Conservation (phyloP, 345 rosid genomes). For the Eucalyptus melliodora region DNA sequence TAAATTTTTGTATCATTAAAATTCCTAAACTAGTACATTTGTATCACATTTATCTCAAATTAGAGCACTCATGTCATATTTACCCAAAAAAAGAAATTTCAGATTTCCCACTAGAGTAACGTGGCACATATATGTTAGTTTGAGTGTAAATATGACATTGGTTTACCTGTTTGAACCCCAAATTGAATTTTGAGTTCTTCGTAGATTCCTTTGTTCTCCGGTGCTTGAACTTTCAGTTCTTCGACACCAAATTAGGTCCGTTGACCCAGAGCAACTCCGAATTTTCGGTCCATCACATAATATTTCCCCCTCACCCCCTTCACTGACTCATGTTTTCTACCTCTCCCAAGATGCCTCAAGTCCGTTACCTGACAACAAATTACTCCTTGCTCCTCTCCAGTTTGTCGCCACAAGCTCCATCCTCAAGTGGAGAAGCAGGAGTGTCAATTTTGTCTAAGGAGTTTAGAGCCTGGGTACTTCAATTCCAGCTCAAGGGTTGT, state of each 20-base stretch:
- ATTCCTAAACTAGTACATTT: too few species aligned
- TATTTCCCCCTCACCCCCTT: not conserved
- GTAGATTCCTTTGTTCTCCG: not conserved
- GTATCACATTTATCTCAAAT: not conserved
- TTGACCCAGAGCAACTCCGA: not conserved
- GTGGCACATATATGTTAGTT: not conserved
- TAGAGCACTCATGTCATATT: accelerated
- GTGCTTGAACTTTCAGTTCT: not conserved
- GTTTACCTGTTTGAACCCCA: not conserved
- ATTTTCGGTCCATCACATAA: not conserved
- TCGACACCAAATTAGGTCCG: not conserved
- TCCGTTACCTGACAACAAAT: not conserved
- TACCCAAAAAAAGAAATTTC: not conserved
- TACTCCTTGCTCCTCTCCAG: not conserved
- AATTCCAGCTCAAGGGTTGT: not conserved
- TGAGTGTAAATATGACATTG: not conserved
- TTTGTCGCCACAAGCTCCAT: not conserved
- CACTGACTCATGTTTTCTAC: not conserved
- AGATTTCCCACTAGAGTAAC: not conserved
- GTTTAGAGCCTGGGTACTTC: not conserved
- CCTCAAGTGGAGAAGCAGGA: not conserved
- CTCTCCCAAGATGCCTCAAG: not conserved
- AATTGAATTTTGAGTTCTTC: not conserved
- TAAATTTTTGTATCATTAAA: accelerated
- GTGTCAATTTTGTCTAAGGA: not conserved